A percentile compares a stretch with the other conserved stretches of the same genome.
These are phyloP conservation scores for Ustilago curta DNA, from an alignment of 1,284 basidiomycete species.

Conservation along the genomic window DNA sequence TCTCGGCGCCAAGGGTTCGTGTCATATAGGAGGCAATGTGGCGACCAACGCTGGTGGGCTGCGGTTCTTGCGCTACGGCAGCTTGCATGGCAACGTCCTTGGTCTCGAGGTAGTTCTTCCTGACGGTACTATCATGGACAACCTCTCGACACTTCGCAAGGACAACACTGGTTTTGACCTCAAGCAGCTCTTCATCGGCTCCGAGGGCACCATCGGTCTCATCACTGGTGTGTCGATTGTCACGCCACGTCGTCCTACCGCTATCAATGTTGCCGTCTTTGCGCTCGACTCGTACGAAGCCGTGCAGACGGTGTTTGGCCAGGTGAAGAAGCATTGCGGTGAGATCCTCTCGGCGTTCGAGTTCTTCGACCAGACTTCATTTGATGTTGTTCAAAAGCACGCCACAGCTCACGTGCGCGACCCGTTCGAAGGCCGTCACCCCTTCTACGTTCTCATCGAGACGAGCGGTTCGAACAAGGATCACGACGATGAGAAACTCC, in stretches of 20 bases:
- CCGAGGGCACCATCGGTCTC: conserved; percentile 94
- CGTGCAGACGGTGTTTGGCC: conserved; percentile 74
- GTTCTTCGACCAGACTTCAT: conserved; percentile 89
- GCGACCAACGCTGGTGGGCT: conserved; percentile 98
- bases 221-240: conserved; percentile 95
- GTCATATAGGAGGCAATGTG: conserved; percentile 97
- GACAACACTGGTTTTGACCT: conserved; percentile 99
- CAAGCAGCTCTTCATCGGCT: conserved; percentile 98
- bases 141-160: conserved; percentile 78
- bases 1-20: conserved; percentile 96
- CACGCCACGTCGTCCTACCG: conserved; percentile 84
- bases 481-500: conserved; percentile 97
- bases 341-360: conserved; percentile 99
- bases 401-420: conserved; percentile 73
- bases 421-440: conserved; percentile 63
- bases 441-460: conserved; percentile 84
- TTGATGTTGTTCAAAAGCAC: conserved; percentile 78
- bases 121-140: conserved; percentile 81
- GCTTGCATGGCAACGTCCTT: conserved; percentile 91
- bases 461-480: conserved; percentile 93
- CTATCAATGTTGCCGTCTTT: conserved; percentile 74
- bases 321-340: conserved; percentile 79
- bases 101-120: conserved; percentile 97
- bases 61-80: conserved; percentile 92
- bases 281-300: conserved; percentile 73